phyloP scores from a whole-genome alignment of 2,329 filamentous ascomycete genomes.

The Calycina marina region DNA sequence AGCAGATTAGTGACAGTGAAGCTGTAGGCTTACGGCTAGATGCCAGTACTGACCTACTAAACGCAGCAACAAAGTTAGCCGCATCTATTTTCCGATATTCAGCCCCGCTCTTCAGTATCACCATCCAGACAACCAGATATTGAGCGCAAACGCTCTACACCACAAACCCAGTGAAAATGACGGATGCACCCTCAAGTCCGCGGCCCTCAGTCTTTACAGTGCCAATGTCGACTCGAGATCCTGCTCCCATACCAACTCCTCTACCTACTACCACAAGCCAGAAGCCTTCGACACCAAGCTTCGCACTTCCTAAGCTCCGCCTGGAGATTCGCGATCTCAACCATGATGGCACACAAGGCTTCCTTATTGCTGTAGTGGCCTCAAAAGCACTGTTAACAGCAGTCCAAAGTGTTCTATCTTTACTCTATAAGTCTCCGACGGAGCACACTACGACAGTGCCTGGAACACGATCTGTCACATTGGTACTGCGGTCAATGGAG shows the following conservation, averaged over 20 bases:
- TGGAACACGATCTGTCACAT: conserved; percentile 70
- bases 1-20: too few relatives aligned
- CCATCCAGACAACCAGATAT: too few relatives aligned
- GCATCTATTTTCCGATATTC: background rate
- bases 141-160: too few relatives aligned
- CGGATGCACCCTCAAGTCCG: too few relatives aligned
- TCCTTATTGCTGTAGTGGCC: conserved; percentile 52
- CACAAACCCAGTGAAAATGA: too few relatives aligned
- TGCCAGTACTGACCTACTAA: too few relatives aligned
- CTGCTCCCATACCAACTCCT: conserved; percentile 9
- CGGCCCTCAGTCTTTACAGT: conserved; percentile 14
- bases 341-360: conserved; percentile 46
- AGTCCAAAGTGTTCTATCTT: conserved; percentile 51
- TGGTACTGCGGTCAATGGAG: conserved; percentile 63
- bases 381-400: conserved; percentile 45
- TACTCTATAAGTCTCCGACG: conserved; percentile 48
- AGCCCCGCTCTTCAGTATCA: background rate
- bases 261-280: conserved; percentile 4
- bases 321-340: conserved; percentile 43
- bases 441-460: conserved; percentile 28
- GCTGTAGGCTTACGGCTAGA: too few relatives aligned
- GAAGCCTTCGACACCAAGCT: conserved; percentile 12
- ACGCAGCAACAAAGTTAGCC: too few relatives aligned
- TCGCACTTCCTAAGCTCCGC: conserved; percentile 39
- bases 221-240: conserved; percentile 12